Evolutionary conservation across 2,329 filamentous ascomycete species (phyloP).

Genomic region (Xylariaceae sp.): DNA sequence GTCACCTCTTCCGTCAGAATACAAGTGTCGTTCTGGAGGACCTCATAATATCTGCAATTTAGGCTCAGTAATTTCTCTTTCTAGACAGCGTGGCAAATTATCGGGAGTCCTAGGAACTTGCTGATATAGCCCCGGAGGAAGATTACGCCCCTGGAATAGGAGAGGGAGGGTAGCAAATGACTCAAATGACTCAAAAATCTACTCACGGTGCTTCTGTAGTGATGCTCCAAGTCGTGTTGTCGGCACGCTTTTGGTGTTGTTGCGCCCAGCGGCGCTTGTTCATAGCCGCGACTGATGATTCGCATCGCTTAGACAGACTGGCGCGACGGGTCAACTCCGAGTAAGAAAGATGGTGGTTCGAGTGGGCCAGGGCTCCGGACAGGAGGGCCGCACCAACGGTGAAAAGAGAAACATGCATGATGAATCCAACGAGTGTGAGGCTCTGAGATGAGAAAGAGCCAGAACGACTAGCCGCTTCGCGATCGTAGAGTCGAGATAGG

Average conservation of each 20-base stretch:
- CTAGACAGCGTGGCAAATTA: too few species aligned
- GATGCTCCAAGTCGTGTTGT: conserved; percentile 27
- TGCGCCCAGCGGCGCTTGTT: conserved; percentile 26
- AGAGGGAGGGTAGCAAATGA: too few species aligned
- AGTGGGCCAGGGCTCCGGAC: conserved; percentile 17
- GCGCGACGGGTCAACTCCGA: conserved; percentile 23
- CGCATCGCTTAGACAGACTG: conserved; percentile 30
- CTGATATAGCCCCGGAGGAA: too few species aligned
- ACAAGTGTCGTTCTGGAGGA: conserved; percentile 27
- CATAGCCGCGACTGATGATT: conserved; percentile 23
- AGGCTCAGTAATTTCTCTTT: too few species aligned
- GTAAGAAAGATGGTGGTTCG: conserved; percentile 13
- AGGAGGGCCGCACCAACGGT: conserved; percentile 11
- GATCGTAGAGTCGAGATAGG: background rate
- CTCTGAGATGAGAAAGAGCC: background rate
- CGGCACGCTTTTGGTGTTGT: conserved; percentile 23
- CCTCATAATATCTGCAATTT: too few species aligned
- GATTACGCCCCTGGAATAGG: too few species aligned
- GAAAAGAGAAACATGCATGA: background rate
- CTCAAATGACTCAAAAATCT: too few species aligned
- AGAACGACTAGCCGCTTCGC: background rate
- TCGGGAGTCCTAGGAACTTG: too few species aligned
- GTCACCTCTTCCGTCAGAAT: conserved; percentile 21
- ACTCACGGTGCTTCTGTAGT: conserved; percentile 25
- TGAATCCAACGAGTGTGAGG: background rate